Evolutionary conservation across 352 stramenopile genomes (phyloP).

Genomic region (Blastocystis sp.): DNA sequence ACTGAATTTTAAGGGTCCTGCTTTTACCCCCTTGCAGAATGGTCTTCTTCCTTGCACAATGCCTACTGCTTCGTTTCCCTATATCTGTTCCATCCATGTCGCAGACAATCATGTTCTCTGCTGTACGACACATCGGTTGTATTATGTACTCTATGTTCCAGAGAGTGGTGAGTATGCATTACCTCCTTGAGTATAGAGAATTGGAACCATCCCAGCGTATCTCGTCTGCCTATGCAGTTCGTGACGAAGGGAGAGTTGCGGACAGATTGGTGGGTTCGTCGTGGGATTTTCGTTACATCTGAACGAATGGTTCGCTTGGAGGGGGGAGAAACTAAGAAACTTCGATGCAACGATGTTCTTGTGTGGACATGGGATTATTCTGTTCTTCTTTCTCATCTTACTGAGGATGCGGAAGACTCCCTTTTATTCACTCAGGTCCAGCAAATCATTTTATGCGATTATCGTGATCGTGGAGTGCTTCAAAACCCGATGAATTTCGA

Average conservation of each 20-base stretch:
- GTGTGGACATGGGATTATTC: background rate
- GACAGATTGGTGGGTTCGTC: background rate
- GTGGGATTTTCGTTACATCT: background rate
- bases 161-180: background rate
- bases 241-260: background rate
- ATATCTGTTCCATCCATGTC: slow-evolving; percentile 1
- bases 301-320: background rate
- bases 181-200: background rate
- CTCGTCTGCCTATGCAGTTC: background rate
- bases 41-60: background rate
- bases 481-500: background rate
- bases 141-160: background rate
- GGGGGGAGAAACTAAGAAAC: background rate
- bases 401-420: background rate
- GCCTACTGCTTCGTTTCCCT: background rate
- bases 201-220: background rate
- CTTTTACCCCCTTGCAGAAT: background rate
- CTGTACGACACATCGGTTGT: background rate
- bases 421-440: background rate
- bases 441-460: background rate
- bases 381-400: background rate
- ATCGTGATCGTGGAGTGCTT: background rate
- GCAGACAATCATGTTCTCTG: background rate
- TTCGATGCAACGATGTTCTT: background rate
- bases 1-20: background rate